These are phyloP conservation scores for Aspergillus ustus DNA, from an alignment of 2,329 filamentous ascomycete species.

Conservation along the genomic window DNA sequence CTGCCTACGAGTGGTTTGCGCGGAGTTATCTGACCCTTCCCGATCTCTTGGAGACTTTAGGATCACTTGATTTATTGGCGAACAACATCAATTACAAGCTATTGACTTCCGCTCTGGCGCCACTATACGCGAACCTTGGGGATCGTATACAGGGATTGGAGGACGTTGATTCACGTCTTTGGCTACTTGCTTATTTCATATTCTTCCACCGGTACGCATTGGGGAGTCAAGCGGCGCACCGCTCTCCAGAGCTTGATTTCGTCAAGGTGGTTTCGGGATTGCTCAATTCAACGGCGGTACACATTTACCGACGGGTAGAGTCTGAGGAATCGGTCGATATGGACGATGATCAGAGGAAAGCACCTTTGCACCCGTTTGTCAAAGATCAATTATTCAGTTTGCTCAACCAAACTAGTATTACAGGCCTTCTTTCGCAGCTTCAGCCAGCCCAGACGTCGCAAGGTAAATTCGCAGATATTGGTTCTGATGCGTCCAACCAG, in stretches of 20 bases:
- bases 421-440: slow-evolving; percentile 59
- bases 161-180: slow-evolving; percentile 52
- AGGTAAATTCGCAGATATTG: slow-evolving; percentile 26
- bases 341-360: slow-evolving; percentile 34
- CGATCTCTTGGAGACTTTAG: slow-evolving; percentile 42
- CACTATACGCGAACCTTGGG: slow-evolving; percentile 32
- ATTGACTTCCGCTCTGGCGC: slow-evolving; percentile 44
- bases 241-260: slow-evolving; percentile 57
- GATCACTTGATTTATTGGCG: slow-evolving; percentile 49
- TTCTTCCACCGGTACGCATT: slow-evolving; percentile 59
- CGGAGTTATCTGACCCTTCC: slow-evolving; percentile 53
- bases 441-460: slow-evolving; percentile 32
- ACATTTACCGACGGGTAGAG: slow-evolving; percentile 58
- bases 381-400: slow-evolving; percentile 70
- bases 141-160: slow-evolving; percentile 35
- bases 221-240: slow-evolving; percentile 41
- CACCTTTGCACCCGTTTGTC: slow-evolving; percentile 58
- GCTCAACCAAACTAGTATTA: slow-evolving; percentile 76
- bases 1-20: slow-evolving; percentile 52
- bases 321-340: slow-evolving; percentile 36
- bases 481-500: slow-evolving; percentile 56
- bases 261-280: slow-evolving; percentile 60
- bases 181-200: slow-evolving; percentile 64
- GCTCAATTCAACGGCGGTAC: slow-evolving; percentile 61
- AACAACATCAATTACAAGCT: slow-evolving; percentile 57